Percentiles rank a stretch among this genome's conserved stretches.
Conservation (phyloP, 139 green algal species). For the Picochlorum sp. region DNA sequence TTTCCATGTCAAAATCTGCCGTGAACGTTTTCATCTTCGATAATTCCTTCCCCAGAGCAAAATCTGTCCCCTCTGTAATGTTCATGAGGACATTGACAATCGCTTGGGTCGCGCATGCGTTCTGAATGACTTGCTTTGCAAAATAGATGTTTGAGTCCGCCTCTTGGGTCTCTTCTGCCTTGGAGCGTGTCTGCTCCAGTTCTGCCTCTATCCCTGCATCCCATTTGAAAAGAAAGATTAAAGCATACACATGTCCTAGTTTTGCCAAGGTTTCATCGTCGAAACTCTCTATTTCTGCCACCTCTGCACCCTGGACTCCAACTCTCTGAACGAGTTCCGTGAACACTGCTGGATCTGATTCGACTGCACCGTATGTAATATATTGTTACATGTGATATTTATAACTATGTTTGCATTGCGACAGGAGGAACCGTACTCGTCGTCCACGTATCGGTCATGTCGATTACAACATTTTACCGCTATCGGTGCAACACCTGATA, state of each 20-base stretch:
- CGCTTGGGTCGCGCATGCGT: slow-evolving; percentile 92
- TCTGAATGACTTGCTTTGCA: slow-evolving; percentile 87
- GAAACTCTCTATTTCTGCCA: slow-evolving; percentile 74
- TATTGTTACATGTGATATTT: too few relatives aligned
- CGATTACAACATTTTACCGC: too few relatives aligned
- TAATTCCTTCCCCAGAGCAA: slow-evolving; percentile 62
- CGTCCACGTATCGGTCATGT: slow-evolving; percentile 3
- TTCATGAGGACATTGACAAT: slow-evolving; percentile 96
- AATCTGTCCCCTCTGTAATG: slow-evolving; percentile 19
- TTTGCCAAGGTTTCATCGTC: slow-evolving; percentile 53
- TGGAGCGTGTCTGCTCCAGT: too few relatives aligned
- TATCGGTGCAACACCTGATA: too few relatives aligned
- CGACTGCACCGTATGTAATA: slow-evolving; percentile 9
- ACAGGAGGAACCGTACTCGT: too few relatives aligned
- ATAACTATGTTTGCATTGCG: too few relatives aligned
- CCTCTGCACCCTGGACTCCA: slow-evolving; percentile 79
- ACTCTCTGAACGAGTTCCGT: slow-evolving; percentile 87
- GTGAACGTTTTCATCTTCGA: slow-evolving; percentile 78
- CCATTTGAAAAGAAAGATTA: slow-evolving; percentile 99
- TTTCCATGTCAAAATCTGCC: slow-evolving; percentile 64
- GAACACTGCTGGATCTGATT: slow-evolving; percentile 85
- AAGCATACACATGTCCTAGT: slow-evolving; percentile 75
- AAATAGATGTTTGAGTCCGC: slow-evolving; percentile 82
- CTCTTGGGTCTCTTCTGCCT: slow-evolving; percentile 38
- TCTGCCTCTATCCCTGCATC: too few relatives aligned